Evolutionary conservation across 2,329 filamentous ascomycete species (phyloP).

Genomic region (Lasiodiplodia sp.): DNA sequence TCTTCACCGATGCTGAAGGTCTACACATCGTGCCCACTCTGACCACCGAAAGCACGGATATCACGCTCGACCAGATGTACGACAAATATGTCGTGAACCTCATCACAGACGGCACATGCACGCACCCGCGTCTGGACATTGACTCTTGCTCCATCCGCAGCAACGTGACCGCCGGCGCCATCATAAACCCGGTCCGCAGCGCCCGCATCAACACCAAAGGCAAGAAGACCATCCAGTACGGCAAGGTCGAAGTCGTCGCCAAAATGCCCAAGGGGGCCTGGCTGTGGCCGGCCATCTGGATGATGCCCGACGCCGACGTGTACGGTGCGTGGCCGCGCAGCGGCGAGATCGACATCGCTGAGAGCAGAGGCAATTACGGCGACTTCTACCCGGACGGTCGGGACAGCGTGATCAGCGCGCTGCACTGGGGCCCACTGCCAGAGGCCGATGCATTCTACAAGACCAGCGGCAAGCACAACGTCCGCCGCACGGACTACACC

Average conservation of each 20-base stretch:
- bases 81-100: conserved; percentile 52
- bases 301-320: conserved; percentile 23
- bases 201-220: conserved; percentile 58
- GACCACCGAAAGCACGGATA: conserved; percentile 48
- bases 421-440: conserved; percentile 56
- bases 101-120: conserved; percentile 37
- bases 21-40: conserved; percentile 59
- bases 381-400: conserved; percentile 51
- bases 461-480: conserved; percentile 36
- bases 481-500: conserved; percentile 40
- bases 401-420: conserved; percentile 52
- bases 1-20: conserved; percentile 56
- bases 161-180: conserved; percentile 55
- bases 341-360: conserved; percentile 64
- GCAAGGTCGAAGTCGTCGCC: conserved; percentile 61
- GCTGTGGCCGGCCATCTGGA: conserved; percentile 47
- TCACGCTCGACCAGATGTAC: conserved; percentile 51
- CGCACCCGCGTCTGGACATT: conserved; percentile 31
- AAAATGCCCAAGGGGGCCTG: conserved; percentile 62
- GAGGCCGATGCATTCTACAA: conserved; percentile 40
- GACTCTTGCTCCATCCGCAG: conserved; percentile 50
- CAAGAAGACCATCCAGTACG: conserved; percentile 44
- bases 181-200: conserved; percentile 59
- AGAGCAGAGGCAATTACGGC: conserved; percentile 57
- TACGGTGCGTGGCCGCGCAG: conserved; percentile 58